Evolutionary conservation across 257 asterid species (phyloP), one percentile per base, ranked within the genome.

Genomic region (Dorcoceras hygrometricum): DNA sequence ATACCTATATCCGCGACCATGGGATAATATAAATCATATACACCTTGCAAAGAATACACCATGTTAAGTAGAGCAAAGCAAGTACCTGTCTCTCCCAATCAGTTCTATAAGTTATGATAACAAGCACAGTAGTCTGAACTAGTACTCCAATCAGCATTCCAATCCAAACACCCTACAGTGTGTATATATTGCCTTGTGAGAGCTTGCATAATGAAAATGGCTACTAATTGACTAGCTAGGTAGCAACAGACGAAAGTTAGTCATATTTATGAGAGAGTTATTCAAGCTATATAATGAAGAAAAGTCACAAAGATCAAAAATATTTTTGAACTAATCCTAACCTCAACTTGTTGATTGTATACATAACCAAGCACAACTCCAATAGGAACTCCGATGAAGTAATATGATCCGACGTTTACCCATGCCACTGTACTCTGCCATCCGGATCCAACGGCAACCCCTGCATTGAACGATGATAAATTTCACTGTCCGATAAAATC

Each of bases 21-120:
- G n/a, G 5, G n/a, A 11, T 39, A 11, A 12, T 4, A 39, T 39
- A 39, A 39, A 39, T 39, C 50, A 8, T 11, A 2, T 7, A 36
- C 0, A 0, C 12, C 8, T 11, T 12, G 12, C n/a, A 36, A 36
- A 36, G 5, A 36, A 36, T 5, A 5, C 48, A 0, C 8, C 48
- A 11, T 11, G 3, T 3, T 11, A 39, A 39, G 12, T 39, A 39
- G 0, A 62, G 1, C 36, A 3, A 29, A 29, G 10, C 27, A 18
- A 6, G 5, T 66, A 78, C 86, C 80, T 83, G 84, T 69, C 67
- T 73, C 26, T 81, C 81, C 90, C 86, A 84, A 51, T 84, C 84
- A 1, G 81, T 82, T 57, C 55, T 78, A 59, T 64, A 82, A 26
- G 86, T 82, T 32, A 82, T 70, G 66, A 72, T 12, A 14, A 73